Base-by-base conservation (phyloP, 352 stramenopile genomes). In the Phytophthora lateralis region DNA sequence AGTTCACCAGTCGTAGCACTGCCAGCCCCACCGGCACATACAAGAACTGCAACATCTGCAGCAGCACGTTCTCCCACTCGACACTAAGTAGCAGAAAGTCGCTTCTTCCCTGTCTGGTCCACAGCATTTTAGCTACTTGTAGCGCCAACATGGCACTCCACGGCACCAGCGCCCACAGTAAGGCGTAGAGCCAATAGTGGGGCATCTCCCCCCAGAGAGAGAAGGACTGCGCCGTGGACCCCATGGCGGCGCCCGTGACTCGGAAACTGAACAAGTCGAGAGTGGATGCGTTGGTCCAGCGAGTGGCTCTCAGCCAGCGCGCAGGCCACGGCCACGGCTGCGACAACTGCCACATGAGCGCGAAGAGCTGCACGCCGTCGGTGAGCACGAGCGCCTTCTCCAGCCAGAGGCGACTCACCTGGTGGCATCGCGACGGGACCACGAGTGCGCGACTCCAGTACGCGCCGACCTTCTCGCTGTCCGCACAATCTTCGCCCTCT, bases 321-420 rank as follows among this genome's bases (percentile, higher is more conserved):
- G 76, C 66, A 8, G 80, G 82, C 82, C 80, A 90, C 34, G 82
- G 82, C 82, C 82, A 91, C 35, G 80, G 73, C 66, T 91, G 82
- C n/a, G 82, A 85, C 39, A 91, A 66, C 63, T 91, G 82, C 82
- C 82, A 91, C 42, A 91, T 72, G 29, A 91, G 74, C 26, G 69
- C 82, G 48, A 79, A 91, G 60, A 90, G 43, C 63, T 91, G 82
- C 66, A 73, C 39, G 14, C 63, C 67, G 41, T 91, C 82, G 6
- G 71, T 41, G 1, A 76, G n/a, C 12, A 84, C 42, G 12, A 78
- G 30, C 38, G 43, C 55, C 56, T 90, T 89, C 68, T 90, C 82
- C n/a, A 74, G 56, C 82, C 80, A 90, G 43, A 84, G 80, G 38
- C 80, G 76, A 52, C 71, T 69, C 34, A 85, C 69, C 50, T 75